phyloP scores from a whole-genome alignment of 768 basidiomycete genomes.

The Cubamyces lactineus region DNA sequence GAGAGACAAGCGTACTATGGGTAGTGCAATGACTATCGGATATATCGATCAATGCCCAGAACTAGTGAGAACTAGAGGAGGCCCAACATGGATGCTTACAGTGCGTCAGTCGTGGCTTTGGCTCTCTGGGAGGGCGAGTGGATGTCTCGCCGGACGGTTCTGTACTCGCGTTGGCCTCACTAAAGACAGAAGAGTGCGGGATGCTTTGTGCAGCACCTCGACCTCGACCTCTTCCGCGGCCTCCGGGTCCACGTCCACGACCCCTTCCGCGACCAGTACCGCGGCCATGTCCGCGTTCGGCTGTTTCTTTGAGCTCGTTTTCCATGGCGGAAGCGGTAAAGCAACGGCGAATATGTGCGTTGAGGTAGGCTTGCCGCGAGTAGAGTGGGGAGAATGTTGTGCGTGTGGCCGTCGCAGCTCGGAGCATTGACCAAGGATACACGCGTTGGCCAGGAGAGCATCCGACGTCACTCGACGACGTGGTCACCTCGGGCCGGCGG shows the following conservation, averaged over 20 bases:
- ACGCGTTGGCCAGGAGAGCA: no score
- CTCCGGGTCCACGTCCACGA: background rate
- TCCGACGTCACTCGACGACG: no score
- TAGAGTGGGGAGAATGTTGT: no score
- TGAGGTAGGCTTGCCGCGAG: background rate
- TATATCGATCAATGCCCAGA: background rate
- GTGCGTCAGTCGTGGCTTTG: constrained; percentile 26
- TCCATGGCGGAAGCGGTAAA: background rate
- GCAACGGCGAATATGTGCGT: background rate
- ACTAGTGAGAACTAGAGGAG: no score
- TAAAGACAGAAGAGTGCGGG: no score
- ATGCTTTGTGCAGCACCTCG: no score
- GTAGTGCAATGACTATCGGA: constrained; percentile 27
- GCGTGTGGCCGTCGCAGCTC: no score
- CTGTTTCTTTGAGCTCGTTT: background rate
- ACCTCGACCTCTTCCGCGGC: background rate
- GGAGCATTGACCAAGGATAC: no score
- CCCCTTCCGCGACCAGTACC: constrained; percentile 7
- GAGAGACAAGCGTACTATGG: constrained; percentile 21
- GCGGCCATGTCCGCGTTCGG: constrained; percentile 8
- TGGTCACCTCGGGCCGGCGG: no score
- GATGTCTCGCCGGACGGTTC: background rate
- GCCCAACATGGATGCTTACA: constrained; percentile 12
- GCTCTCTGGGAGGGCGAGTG: background rate
- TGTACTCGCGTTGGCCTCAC: background rate